phyloP scores from a whole-genome alignment of 2,329 filamentous ascomycete genomes.

The Sporothrix schenckii region DNA sequence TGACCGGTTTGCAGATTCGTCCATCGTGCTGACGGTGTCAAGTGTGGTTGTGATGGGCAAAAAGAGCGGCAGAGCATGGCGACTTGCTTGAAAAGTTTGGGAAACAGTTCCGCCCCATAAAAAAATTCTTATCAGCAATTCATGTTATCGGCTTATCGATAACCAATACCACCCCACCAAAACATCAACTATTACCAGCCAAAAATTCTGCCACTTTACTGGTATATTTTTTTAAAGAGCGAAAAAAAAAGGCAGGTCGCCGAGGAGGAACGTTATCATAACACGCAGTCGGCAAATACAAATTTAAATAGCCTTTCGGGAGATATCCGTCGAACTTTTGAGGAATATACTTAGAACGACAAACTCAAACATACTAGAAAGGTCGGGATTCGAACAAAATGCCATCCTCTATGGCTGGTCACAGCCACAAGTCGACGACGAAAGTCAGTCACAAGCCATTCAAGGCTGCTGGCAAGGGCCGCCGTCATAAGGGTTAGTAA shows the following conservation, averaged over 20 bases:
- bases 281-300: background rate
- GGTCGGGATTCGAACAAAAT: constrained; percentile 15
- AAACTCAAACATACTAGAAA: background rate
- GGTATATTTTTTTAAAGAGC: constrained; percentile 12
- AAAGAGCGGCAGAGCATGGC: background rate
- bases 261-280: background rate
- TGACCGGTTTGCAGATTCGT: constrained; percentile 20
- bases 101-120: constrained; percentile 9
- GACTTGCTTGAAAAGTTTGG: constrained; percentile 18
- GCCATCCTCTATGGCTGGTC: constrained; percentile 54
- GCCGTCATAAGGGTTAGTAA: constrained; percentile 35
- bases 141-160: constrained; percentile 30
- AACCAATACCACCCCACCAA: constrained; percentile 22
- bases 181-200: background rate
- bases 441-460: constrained; percentile 87
- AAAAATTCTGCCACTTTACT: constrained; percentile 21
- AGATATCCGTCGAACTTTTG: background rate
- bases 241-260: constrained; percentile 25
- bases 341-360: background rate
- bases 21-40: constrained; percentile 17
- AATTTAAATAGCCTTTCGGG: background rate
- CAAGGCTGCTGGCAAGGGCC: constrained; percentile 88
- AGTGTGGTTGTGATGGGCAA: background rate
- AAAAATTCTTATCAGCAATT: constrained; percentile 30
- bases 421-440: constrained; percentile 91